Evolutionary conservation across 371 early-diverging fungal genomes (phyloP), one percentile per base, ranked within the genome.

Genomic region (Rhizopus arrhizus): DNA sequence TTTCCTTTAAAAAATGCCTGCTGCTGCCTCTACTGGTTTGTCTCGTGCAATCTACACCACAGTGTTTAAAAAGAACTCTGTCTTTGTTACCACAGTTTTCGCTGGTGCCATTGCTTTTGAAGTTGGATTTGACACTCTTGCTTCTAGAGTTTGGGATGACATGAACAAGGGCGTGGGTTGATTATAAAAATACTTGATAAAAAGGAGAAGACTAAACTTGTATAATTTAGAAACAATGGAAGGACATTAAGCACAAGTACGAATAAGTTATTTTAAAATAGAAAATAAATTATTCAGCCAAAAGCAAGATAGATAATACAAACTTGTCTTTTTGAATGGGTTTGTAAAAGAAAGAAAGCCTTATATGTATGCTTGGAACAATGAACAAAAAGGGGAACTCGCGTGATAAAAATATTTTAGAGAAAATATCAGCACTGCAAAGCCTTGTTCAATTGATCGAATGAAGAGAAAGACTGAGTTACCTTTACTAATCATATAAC

Each of bases 111-210:
- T 93, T 63, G 89, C 78, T 28, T 89, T 89, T 72, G 90, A 93
- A 73, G 72, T 92, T 57, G 89, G 75, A 58, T 91, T 89, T 68
- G 92, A 93, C 72, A 74, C 78, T 36, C 64, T 75, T 61, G 71
- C 88, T 40, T 81, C 88, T 77, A 70, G 73, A 59, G 52, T 91
- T 56, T 95, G 91, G 91, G 91, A 93, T 70, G 70, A 73, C 52
- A 12, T 85, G 57, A 95, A 95, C 89, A 81, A 87, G 75, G 94
- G 94, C 48, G 95, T 95, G 86, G 78, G 91, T 88, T 28, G 9
- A 46, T 9, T 28, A 22, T 22, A 22, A 22, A 22, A 22, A 22
- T 22, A 22, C 22, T 22, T 22, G 22, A 22, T 22, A 22, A 22
- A 22, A 22, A n/a, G 46, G 3, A 22, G n/a, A 45, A n/a, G 49